Percentiles rank a stretch among this genome's conserved stretches.
These are phyloP conservation scores for Metarhizium guizhouense DNA, from an alignment of 2,329 filamentous ascomycete genomes.

Conservation along the genomic window DNA sequence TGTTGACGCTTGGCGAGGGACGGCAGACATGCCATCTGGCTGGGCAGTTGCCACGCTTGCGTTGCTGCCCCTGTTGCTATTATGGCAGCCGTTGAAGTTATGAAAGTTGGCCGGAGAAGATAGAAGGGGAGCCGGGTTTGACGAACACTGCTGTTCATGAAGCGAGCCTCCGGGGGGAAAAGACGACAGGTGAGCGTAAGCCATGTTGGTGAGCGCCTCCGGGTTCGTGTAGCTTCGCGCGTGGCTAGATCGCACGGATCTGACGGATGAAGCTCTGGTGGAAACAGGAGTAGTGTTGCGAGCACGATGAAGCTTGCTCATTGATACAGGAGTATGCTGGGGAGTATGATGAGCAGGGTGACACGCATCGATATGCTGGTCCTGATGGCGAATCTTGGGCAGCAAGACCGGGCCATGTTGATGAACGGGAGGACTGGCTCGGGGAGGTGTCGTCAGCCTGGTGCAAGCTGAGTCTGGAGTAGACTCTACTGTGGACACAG, in stretches of 20 bases:
- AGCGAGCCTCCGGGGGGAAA: slow-evolving; percentile 14
- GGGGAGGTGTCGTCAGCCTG: slow-evolving; percentile 56
- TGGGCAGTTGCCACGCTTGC: slow-evolving; percentile 6
- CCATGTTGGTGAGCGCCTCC: slow-evolving; percentile 38
- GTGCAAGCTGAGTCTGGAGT: slow-evolving; percentile 58
- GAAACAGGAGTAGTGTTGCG: slow-evolving; percentile 17
- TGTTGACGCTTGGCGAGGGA: slow-evolving; percentile 50
- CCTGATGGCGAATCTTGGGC: slow-evolving; percentile 78
- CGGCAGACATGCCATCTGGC: slow-evolving; percentile 5
- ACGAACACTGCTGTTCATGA: slow-evolving; percentile 13
- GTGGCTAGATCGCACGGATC: slow-evolving; percentile 36
- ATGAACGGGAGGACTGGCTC: slow-evolving; percentile 59
- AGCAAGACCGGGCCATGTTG: slow-evolving; percentile 73
- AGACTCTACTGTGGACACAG: slow-evolving; percentile 48
- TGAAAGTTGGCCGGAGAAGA: slow-evolving; percentile 56
- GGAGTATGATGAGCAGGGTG: slow-evolving; percentile 11
- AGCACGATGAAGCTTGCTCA: neutral
- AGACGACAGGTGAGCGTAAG: slow-evolving; percentile 29
- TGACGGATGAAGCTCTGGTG: slow-evolving; percentile 8
- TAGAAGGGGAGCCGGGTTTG: slow-evolving; percentile 41
- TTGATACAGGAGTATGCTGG: slow-evolving; percentile 1
- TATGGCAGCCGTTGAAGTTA: slow-evolving; percentile 21
- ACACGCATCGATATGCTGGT: slow-evolving; percentile 57
- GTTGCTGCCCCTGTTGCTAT: slow-evolving; percentile 1
- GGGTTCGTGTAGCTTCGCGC: slow-evolving; percentile 53